Percentiles rank a stretch among this genome's conserved stretches.
Evolutionary conservation across 345 rosid genomes (phyloP).

Genomic region (Pistacia atlantica): DNA sequence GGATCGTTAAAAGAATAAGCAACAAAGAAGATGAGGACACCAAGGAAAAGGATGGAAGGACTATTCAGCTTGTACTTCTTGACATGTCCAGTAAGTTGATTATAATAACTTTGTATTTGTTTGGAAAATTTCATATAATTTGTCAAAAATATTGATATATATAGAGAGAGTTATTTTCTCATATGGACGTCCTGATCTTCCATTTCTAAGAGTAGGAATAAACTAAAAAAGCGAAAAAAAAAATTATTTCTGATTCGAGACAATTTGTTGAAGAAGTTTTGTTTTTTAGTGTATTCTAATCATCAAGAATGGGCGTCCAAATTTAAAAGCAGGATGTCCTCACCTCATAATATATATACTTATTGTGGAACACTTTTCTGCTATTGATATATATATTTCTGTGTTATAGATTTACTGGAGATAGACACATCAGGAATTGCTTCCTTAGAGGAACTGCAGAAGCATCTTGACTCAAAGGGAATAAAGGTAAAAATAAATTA

Average conservation of each 20-base stretch:
- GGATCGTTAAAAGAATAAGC: constrained; percentile 56
- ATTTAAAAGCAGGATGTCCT: too few relatives aligned
- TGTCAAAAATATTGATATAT: too few relatives aligned
- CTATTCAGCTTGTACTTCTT: constrained; percentile 58
- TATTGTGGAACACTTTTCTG: too few relatives aligned
- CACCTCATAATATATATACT: too few relatives aligned
- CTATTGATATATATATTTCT: background rate
- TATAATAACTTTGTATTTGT: too few relatives aligned
- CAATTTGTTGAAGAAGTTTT: too few relatives aligned
- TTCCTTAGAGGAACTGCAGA: constrained; percentile 64
- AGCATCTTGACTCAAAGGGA: constrained; percentile 46
- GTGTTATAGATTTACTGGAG: constrained; percentile 55
- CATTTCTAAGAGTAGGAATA: background rate
- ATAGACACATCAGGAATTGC: constrained; percentile 84
- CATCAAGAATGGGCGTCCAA: too few relatives aligned
- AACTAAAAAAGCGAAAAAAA: too few relatives aligned
- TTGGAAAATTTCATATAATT: too few relatives aligned
- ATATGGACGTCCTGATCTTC: background rate
- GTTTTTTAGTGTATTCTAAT: too few relatives aligned
- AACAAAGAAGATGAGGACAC: constrained; percentile 37
- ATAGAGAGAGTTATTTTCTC: background rate
- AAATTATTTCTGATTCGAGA: too few relatives aligned
- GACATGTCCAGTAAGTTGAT: constrained; percentile 81
- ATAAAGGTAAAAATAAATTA: constrained; percentile 46
- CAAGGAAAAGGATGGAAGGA: constrained; percentile 29